Percentiles rank a stretch among this genome's conserved stretches.
These are phyloP conservation scores for Claviceps arundinis DNA, from an alignment of 2,329 filamentous ascomycete genomes.

Conservation along the genomic window DNA sequence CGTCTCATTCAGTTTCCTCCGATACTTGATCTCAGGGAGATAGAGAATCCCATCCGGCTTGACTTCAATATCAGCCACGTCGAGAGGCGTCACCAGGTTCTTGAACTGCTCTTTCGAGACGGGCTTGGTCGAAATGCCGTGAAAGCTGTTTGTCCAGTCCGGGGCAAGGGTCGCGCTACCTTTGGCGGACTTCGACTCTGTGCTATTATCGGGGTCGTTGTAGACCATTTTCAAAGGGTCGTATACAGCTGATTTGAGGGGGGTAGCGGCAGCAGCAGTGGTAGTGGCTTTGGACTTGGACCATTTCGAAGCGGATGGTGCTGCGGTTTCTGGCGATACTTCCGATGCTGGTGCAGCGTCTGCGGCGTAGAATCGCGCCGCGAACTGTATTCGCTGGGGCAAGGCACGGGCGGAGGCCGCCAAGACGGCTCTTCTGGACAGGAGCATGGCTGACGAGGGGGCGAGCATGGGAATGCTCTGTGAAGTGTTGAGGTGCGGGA, in stretches of 20 bases:
- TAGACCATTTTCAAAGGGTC: constrained; percentile 9
- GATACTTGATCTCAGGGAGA: constrained; percentile 95
- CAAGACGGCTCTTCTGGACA: constrained; percentile 12
- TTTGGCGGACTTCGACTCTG: neutral
- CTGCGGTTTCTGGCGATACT: neutral
- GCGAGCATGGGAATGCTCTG: no score
- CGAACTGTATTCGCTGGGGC: constrained; percentile 2
- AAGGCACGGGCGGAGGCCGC: constrained; percentile 9
- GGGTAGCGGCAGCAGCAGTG: neutral
- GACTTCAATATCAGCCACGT: constrained; percentile 73
- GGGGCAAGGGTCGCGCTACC: constrained; percentile 13
- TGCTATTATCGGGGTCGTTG: neutral
- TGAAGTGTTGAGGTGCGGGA: no score
- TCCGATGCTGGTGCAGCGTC: constrained; percentile 6
- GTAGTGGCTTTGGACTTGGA: neutral
- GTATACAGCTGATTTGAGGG: constrained; percentile 2
- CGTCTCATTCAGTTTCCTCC: constrained; percentile 74
- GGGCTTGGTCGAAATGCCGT: constrained; percentile 57
- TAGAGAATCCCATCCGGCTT: constrained; percentile 97
- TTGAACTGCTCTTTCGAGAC: constrained; percentile 59
- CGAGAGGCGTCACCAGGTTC: constrained; percentile 54
- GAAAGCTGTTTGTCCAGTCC: constrained; percentile 77
- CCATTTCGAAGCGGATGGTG: neutral
- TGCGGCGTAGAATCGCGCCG: constrained; percentile 13
- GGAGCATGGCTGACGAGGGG: constrained; percentile 13